These are phyloP conservation scores for Paecilomyces niveus DNA, from an alignment of 2,329 filamentous ascomycete species.

Conservation along the genomic window DNA sequence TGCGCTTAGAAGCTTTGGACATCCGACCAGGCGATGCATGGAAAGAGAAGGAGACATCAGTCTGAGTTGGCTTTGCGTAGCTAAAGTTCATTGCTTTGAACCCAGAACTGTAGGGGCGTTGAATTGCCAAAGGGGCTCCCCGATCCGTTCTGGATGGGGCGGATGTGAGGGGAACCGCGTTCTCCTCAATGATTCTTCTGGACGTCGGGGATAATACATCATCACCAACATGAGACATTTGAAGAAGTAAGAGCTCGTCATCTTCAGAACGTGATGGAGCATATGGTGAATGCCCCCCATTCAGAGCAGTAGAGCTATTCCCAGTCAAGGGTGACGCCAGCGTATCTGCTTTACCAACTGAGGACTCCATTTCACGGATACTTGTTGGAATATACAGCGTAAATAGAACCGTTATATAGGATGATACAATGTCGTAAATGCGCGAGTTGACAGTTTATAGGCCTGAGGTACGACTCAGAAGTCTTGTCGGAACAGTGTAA, in stretches of 20 bases:
- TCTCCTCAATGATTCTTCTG: constrained; percentile 11
- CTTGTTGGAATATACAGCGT: background rate
- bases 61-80: constrained; percentile 24
- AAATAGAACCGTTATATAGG: background rate
- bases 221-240: constrained; percentile 10
- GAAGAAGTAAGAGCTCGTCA: constrained; percentile 5
- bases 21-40: constrained; percentile 8
- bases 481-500: background rate
- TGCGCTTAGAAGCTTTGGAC: background rate
- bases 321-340: background rate
- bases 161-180: constrained; percentile 5
- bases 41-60: constrained; percentile 17
- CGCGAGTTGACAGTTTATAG: too few relatives aligned
- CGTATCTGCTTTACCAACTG: background rate
- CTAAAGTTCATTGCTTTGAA: constrained; percentile 23
- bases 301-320: background rate
- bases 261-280: background rate
- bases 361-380: background rate
- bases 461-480: background rate
- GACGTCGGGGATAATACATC: constrained; percentile 10
- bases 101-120: constrained; percentile 23
- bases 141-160: constrained; percentile 2
- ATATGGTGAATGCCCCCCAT: background rate
- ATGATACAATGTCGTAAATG: background rate
- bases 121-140: constrained; percentile 17